Conservation (phyloP, 768 basidiomycete species). For the Kondoa malvinella region DNA sequence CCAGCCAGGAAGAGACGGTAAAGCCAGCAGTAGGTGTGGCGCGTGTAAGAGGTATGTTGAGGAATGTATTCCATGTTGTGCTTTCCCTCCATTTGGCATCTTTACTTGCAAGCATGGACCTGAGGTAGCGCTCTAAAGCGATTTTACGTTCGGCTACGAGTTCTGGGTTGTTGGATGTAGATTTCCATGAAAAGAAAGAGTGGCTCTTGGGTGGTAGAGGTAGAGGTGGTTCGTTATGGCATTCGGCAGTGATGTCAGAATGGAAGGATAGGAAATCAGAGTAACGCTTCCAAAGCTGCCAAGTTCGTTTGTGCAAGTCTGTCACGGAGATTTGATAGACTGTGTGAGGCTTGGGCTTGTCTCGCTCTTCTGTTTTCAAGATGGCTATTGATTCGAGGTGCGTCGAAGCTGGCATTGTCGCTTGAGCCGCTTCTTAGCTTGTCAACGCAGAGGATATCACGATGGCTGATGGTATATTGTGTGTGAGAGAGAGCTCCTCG, state of each 20-base stretch:
- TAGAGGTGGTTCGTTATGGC: slow-evolving; percentile 60
- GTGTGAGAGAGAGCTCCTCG: no score
- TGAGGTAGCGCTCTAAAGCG: slow-evolving; percentile 67
- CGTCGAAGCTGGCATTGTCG: no score
- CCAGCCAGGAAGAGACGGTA: slow-evolving; percentile 67
- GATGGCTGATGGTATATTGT: no score
- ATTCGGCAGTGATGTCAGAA: slow-evolving; percentile 58
- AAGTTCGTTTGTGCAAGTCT: not conserved
- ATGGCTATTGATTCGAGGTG: not conserved
- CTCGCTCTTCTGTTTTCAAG: not conserved
- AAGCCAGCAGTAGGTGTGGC: slow-evolving; percentile 36
- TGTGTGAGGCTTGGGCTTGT: not conserved
- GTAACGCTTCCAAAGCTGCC: slow-evolving; percentile 45
- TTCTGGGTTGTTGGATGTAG: slow-evolving; percentile 37
- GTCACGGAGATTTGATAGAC: not conserved
- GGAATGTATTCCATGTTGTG: slow-evolving; percentile 66
- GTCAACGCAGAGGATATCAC: no score
- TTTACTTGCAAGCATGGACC: slow-evolving; percentile 63
- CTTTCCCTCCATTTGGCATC: slow-evolving; percentile 68
- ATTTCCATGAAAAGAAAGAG: slow-evolving; percentile 41
- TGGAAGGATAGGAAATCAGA: slow-evolving; percentile 84
- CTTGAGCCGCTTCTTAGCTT: no score
- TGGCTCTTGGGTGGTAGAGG: slow-evolving; percentile 72
- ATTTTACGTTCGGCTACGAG: slow-evolving; percentile 59
- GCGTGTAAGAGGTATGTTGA: slow-evolving; percentile 32